Evolutionary conservation across 2,329 filamentous ascomycete species (phyloP).

Genomic region (Akanthomyces lecanii): DNA sequence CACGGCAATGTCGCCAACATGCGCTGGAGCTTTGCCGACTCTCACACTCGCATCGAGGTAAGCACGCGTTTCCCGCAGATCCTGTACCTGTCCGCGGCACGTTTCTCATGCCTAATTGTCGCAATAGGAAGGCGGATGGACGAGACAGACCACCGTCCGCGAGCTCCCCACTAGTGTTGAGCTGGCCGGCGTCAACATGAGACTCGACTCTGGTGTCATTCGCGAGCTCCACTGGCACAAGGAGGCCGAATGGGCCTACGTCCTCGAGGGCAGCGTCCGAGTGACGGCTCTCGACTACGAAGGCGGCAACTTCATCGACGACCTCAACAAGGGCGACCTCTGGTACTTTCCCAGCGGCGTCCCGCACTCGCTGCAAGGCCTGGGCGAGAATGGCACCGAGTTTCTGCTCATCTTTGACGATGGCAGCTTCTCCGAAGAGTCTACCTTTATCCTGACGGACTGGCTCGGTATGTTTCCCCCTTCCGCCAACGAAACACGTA

Average conservation of each 20-base stretch:
- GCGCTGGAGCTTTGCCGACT: conserved; percentile 67
- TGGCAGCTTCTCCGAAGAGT: conserved; percentile 53
- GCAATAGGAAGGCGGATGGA: conserved; percentile 68
- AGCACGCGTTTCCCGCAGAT: conserved; percentile 18
- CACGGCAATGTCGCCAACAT: conserved; percentile 67
- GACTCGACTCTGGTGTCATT: conserved; percentile 66
- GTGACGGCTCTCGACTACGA: conserved; percentile 71
- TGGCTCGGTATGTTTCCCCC: conserved; percentile 53
- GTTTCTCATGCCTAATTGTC: not conserved
- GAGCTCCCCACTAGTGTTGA: conserved; percentile 64
- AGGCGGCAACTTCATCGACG: conserved; percentile 72
- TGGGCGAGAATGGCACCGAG: conserved; percentile 57
- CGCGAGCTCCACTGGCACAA: conserved; percentile 80
- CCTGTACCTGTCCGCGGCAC: too few species aligned
- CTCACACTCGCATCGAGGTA: conserved; percentile 60
- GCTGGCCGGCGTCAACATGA: conserved; percentile 74
- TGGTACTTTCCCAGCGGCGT: conserved; percentile 80
- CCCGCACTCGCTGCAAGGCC: conserved; percentile 71
- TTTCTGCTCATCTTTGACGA: conserved; percentile 48
- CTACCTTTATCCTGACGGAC: conserved; percentile 69
- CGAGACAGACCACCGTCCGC: conserved; percentile 64
- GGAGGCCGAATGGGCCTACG: conserved; percentile 74
- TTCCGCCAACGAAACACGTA: not conserved
- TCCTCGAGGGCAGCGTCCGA: conserved; percentile 65
- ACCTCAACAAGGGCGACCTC: conserved; percentile 69